phyloP scores from a whole-genome alignment of 2,329 filamentous ascomycete genomes.

The Hymenoscyphus scutula region DNA sequence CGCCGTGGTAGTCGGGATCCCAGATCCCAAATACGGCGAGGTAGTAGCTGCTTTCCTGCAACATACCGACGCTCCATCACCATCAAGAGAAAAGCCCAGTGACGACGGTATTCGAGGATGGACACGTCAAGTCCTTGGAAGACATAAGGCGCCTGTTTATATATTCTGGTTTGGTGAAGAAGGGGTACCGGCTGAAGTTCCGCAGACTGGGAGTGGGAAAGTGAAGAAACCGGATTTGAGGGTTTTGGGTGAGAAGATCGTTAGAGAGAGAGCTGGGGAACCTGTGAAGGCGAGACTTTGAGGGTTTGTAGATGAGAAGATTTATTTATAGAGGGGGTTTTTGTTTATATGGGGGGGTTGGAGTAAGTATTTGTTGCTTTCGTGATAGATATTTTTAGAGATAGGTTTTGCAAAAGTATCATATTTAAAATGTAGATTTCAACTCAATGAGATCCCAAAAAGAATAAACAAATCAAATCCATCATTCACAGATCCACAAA shows the following conservation, averaged over 20 bases:
- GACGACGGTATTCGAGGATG: slow-evolving; percentile 59
- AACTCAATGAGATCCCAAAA: neutral
- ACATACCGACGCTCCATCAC: neutral
- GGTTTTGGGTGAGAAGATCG: slow-evolving; percentile 23
- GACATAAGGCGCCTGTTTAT: slow-evolving; percentile 68
- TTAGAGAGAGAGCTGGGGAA: slow-evolving; percentile 13
- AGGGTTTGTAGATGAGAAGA: neutral
- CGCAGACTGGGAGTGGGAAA: slow-evolving; percentile 71
- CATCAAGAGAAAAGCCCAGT: slow-evolving; percentile 39
- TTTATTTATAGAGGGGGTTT: neutral
- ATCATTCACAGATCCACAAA: neutral
- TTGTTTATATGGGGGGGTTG: neutral
- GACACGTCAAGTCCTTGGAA: slow-evolving; percentile 59
- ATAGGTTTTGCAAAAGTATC: neutral
- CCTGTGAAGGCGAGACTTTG: neutral
- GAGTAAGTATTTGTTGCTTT: neutral
- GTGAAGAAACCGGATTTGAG: slow-evolving; percentile 54
- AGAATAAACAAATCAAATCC: neutral
- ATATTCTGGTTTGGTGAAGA: slow-evolving; percentile 73
- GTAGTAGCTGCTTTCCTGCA: slow-evolving; percentile 61
- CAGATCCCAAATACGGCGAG: slow-evolving; percentile 63
- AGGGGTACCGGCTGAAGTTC: slow-evolving; percentile 53
- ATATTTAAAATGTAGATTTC: neutral
- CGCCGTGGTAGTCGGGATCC: slow-evolving; percentile 61
- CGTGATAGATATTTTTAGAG: neutral